phyloP scores from a whole-genome alignment of 2,329 filamentous ascomycete species.

The Aureobasidium sp. region DNA sequence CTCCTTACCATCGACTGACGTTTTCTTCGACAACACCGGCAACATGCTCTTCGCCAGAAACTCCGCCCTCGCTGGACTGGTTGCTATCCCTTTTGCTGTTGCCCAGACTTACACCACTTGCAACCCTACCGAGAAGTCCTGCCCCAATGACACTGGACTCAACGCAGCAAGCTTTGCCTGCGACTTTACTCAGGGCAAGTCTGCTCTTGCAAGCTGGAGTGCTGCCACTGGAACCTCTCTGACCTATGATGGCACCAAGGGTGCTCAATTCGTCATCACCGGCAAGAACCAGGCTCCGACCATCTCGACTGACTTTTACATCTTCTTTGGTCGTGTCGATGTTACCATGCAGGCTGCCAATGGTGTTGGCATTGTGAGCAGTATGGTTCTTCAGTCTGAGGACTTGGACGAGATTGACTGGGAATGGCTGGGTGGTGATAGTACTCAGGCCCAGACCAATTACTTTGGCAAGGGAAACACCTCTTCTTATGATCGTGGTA shows the following conservation, averaged over 20 bases:
- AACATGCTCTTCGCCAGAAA: constrained; percentile 30
- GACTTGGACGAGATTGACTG: constrained; percentile 83
- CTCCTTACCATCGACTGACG: background rate
- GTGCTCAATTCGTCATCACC: constrained; percentile 64
- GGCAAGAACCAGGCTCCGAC: constrained; percentile 70
- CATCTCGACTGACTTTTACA: constrained; percentile 70
- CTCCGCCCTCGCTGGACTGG: constrained; percentile 30
- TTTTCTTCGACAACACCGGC: constrained; percentile 12
- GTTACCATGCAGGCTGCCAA: constrained; percentile 67
- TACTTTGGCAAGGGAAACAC: constrained; percentile 70
- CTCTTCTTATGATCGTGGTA: constrained; percentile 62
- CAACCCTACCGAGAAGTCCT: constrained; percentile 66
- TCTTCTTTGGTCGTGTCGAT: constrained; percentile 77
- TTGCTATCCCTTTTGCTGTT: constrained; percentile 41
- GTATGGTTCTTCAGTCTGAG: constrained; percentile 75
- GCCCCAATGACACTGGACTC: constrained; percentile 65
- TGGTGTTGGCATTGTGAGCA: constrained; percentile 68
- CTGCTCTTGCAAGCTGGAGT: constrained; percentile 54
- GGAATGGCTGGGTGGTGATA: constrained; percentile 66
- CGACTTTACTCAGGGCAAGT: constrained; percentile 49
- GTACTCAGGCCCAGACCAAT: constrained; percentile 59
- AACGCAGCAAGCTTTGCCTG: constrained; percentile 48
- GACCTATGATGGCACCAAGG: constrained; percentile 49
- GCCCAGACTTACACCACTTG: constrained; percentile 75
- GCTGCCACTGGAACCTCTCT: constrained; percentile 59